Evolutionary conservation across 139 green algal genomes (phyloP), one percentile per base, ranked within the genome.

Genomic region (Chlorella sp.): DNA sequence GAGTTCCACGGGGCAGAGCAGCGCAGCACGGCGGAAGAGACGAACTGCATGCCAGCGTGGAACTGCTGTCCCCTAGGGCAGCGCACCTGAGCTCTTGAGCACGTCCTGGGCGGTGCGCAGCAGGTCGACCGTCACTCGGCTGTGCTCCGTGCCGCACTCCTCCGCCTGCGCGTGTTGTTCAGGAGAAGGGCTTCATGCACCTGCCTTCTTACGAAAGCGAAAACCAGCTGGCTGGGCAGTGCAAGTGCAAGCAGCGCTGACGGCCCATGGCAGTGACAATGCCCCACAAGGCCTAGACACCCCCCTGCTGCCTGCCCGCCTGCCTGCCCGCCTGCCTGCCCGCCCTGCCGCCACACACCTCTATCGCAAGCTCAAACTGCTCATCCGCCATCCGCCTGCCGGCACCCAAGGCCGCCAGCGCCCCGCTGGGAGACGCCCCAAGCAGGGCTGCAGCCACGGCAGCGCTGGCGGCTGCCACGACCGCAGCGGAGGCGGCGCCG

Each of bases 151-250:
- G 0, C 75, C 61, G 2, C 28, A 7, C 86, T 93, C 90, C 42
- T 85, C 28, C 0, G 39, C 81, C 90, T 94, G 89, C 88, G 64
- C 15, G n/a, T n/a, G n/a, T n/a, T n/a, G n/a, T n/a, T n/a, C n/a
- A n/a, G n/a, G n/a, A n/a, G n/a, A n/a, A n/a, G n/a, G n/a, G n/a
- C n/a, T n/a, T n/a, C n/a, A n/a, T n/a, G n/a, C n/a, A n/a, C n/a
- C n/a, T n/a, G n/a, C n/a, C n/a, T n/a, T n/a, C n/a, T n/a, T n/a
- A n/a, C n/a, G n/a, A n/a, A n/a, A n/a, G n/a, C 22, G 26, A 2
- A 36, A 4, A 4, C 24, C 24, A 36, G 64, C 64, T 71, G 19
- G 64, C 19, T 71, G 64, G 64, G 24, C 22, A 14, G 48, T 9
- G 9, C 7, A 57, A 57, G n/a, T 57, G 48, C 48, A 57, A 5